A percentile compares a stretch with the other conserved stretches of the same genome.
Evolutionary conservation across 2,329 filamentous ascomycete species (phyloP).

Genomic region (Fusarium domesticum): DNA sequence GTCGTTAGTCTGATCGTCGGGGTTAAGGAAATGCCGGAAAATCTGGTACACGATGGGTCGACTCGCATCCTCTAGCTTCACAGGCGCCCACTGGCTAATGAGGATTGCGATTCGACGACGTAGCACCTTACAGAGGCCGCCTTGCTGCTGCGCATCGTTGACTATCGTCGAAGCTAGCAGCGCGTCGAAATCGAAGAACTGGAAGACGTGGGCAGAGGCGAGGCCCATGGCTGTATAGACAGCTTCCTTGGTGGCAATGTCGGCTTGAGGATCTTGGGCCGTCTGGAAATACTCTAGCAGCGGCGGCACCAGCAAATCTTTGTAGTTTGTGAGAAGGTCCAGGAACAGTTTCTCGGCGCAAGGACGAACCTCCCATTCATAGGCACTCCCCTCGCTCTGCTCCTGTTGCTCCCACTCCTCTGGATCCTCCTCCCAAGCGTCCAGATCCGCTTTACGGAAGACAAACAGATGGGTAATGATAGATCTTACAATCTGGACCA

Average conservation of each 20-base stretch:
- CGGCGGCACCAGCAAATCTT: constrained; percentile 73
- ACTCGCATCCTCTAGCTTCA: constrained; percentile 68
- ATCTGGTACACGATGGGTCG: constrained; percentile 80
- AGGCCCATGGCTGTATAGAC: constrained; percentile 92
- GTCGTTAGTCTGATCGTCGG: constrained; percentile 76
- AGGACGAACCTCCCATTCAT: constrained; percentile 87
- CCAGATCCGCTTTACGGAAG: constrained; percentile 79
- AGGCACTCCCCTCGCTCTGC: constrained; percentile 78
- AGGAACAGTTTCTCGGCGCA: constrained; percentile 94
- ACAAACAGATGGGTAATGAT: constrained; percentile 87
- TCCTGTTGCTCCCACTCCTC: constrained; percentile 94
- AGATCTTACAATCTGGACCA: constrained; percentile 76
- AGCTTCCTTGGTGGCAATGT: constrained; percentile 86
- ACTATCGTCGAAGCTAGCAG: constrained; percentile 75
- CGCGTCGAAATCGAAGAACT: constrained; percentile 76
- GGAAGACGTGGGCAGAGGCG: constrained; percentile 70
- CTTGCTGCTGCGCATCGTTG: constrained; percentile 67
- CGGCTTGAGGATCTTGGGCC: constrained; percentile 61
- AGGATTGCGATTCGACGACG: constrained; percentile 85
- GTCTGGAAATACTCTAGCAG: constrained; percentile 79
- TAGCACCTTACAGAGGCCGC: constrained; percentile 70
- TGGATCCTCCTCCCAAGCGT: constrained; percentile 90
- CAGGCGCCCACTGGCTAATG: constrained; percentile 82
- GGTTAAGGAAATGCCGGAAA: constrained; percentile 80
- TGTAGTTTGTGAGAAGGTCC: constrained; percentile 86